Conservation (phyloP, 495 filamentous ascomycete species). For the Penicillium maclennaniae region DNA sequence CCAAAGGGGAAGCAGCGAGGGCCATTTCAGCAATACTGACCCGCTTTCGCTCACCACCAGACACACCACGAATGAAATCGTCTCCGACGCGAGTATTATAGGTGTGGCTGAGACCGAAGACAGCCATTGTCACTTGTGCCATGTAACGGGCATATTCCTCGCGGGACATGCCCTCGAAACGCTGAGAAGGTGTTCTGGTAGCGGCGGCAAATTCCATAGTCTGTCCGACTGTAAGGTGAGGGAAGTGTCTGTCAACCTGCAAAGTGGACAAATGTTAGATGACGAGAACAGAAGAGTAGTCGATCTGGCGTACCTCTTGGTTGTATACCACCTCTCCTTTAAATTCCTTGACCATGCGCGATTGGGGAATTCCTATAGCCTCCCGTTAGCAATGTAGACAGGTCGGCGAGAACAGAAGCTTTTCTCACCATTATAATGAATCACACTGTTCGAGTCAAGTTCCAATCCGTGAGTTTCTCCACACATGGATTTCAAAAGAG, state of each 20-base stretch:
- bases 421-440: conserved; percentile 46
- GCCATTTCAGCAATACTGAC: conserved; percentile 53
- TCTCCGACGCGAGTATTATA: conserved; percentile 46
- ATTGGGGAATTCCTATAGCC: conserved; percentile 18
- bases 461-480: conserved; percentile 35
- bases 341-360: conserved; percentile 37
- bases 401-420: not conserved
- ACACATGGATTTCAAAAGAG: conserved; percentile 35
- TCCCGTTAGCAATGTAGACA: not conserved
- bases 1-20: conserved; percentile 63
- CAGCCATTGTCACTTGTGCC: conserved; percentile 55
- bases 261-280: not conserved
- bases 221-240: conserved; percentile 59
- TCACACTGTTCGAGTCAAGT: conserved; percentile 31
- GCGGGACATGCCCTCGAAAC: conserved; percentile 41
- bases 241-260: conserved; percentile 56
- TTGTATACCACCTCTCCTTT: conserved; percentile 60
- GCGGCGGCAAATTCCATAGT: conserved; percentile 58
- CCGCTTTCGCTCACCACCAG: conserved; percentile 82
- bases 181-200: conserved; percentile 39
- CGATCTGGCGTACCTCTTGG: conserved; percentile 35
- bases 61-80: conserved; percentile 59
- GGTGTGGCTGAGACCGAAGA: conserved; percentile 52
- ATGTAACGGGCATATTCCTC: conserved; percentile 40
- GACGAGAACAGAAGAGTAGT: not conserved